Evolutionary conservation across 2,329 filamentous ascomycete genomes (phyloP).

Genomic region (Aspergillus brasiliensis): DNA sequence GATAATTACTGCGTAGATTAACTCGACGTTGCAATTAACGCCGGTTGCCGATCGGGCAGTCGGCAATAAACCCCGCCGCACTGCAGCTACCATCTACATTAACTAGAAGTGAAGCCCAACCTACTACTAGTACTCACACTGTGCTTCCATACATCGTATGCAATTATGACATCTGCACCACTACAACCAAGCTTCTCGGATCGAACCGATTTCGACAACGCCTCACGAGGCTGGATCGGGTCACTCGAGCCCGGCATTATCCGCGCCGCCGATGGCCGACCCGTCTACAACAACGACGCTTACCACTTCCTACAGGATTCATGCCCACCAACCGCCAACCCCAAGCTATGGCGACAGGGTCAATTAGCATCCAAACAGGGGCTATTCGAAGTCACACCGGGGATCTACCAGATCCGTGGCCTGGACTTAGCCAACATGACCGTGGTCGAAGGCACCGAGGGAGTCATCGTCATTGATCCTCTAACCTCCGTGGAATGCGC

Average conservation of each 20-base stretch:
- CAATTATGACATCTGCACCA: background rate
- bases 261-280: conserved; percentile 27
- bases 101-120: background rate
- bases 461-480: conserved; percentile 45
- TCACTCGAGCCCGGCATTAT: conserved; percentile 22
- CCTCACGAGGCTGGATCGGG: conserved; percentile 25
- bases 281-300: conserved; percentile 35
- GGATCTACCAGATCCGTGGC: conserved; percentile 47
- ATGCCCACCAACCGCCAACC: conserved; percentile 31
- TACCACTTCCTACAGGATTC: conserved; percentile 33
- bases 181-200: conserved; percentile 13
- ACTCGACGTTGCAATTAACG: background rate
- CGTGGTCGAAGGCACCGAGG: conserved; percentile 40
- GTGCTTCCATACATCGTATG: fast-evolving
- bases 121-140: background rate
- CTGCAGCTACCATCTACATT: background rate
- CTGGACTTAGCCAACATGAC: conserved; percentile 48
- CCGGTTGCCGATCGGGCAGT: background rate
- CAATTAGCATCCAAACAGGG: conserved; percentile 36
- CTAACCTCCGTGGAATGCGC: conserved; percentile 42
- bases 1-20: no score
- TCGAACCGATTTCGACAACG: conserved; percentile 21
- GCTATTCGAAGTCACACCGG: conserved; percentile 37
- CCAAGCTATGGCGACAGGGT: conserved; percentile 40
- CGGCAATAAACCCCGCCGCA: background rate